phyloP scores from a whole-genome alignment of 805 yeast species.

The Sugiyamaella smithiae region DNA sequence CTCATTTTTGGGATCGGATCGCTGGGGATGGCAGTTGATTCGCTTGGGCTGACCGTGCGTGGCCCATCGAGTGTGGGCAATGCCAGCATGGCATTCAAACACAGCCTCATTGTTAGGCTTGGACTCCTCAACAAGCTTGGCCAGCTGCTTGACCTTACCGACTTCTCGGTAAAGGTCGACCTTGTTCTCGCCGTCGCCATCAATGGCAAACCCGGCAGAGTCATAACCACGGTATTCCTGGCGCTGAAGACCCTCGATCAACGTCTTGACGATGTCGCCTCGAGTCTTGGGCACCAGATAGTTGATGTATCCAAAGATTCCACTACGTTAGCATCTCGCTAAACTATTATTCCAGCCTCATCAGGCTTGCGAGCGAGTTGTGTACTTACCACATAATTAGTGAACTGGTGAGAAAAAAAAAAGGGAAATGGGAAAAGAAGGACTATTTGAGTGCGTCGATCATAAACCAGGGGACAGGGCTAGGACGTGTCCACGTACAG shows the following conservation, averaged over 20 bases:
- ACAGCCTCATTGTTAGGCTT: slow-evolving; percentile 52
- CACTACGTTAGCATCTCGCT: slow-evolving; percentile 47
- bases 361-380: not conserved
- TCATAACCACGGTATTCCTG: slow-evolving; percentile 98
- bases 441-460: not conserved
- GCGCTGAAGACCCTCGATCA: slow-evolving; percentile 70
- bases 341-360: not conserved
- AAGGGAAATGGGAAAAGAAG: not conserved
- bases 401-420: not conserved
- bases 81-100: slow-evolving; percentile 86
- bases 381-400: slow-evolving; percentile 4
- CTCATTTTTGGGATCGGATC: slow-evolving; percentile 78
- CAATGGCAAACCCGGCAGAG: slow-evolving; percentile 94
- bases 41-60: slow-evolving; percentile 94
- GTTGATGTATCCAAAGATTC: slow-evolving; percentile 97
- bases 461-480: slow-evolving; percentile 5
- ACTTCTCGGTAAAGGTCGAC: slow-evolving; percentile 75
- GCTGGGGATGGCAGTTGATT: slow-evolving; percentile 92
- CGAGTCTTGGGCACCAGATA: slow-evolving; percentile 87
- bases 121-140: slow-evolving; percentile 49
- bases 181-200: slow-evolving; percentile 75
- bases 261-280: slow-evolving; percentile 87
- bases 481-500: not conserved
- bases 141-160: slow-evolving; percentile 85
- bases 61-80: slow-evolving; percentile 99